Percentiles rank a stretch among this genome's conserved stretches.
phyloP scores from a whole-genome alignment of 2,329 filamentous ascomycete genomes.

The Aspergillus flavus region DNA sequence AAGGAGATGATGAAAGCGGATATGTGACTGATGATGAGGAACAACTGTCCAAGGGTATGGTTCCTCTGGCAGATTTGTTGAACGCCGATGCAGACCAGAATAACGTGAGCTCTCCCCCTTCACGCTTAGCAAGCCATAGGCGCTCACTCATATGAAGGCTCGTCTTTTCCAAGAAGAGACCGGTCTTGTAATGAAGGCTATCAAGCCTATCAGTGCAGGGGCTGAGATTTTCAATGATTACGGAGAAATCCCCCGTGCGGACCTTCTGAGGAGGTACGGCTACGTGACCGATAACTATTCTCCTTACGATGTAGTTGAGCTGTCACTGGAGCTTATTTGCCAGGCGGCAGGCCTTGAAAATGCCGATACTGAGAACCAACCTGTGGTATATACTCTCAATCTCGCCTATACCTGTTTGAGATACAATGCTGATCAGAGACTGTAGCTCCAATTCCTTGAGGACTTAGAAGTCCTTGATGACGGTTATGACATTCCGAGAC shows the following conservation, averaged over 20 bases:
- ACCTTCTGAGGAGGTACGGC: conserved; percentile 81
- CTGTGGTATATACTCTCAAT: conserved; percentile 28
- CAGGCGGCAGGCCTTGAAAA: conserved; percentile 37
- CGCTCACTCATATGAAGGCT: conserved; percentile 40
- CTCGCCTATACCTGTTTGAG: not conserved
- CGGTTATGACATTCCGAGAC: conserved; percentile 64
- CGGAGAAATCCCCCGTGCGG: conserved; percentile 78
- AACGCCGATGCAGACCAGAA: conserved; percentile 83
- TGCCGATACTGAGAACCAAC: conserved; percentile 33
- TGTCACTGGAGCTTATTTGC: conserved; percentile 65
- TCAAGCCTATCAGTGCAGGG: conserved; percentile 68
- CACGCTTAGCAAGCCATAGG: not conserved
- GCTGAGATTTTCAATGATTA: conserved; percentile 89
- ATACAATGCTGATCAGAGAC: conserved; percentile 16
- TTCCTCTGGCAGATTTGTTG: conserved; percentile 85
- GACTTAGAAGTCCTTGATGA: conserved; percentile 70
- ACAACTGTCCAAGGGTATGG: conserved; percentile 75
- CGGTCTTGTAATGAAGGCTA: conserved; percentile 69
- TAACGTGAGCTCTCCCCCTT: conserved; percentile 58
- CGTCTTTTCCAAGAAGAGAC: conserved; percentile 63
- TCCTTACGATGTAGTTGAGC: conserved; percentile 79
- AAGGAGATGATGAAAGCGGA: conserved; percentile 49
- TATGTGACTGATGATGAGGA: conserved; percentile 66
- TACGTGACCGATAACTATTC: conserved; percentile 80
- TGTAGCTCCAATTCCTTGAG: conserved; percentile 58